Percentiles rank a stretch among this genome's conserved stretches.
These are phyloP conservation scores for Prunus salicina DNA, from an alignment of 306 rosid genomes.

Conservation along the genomic window DNA sequence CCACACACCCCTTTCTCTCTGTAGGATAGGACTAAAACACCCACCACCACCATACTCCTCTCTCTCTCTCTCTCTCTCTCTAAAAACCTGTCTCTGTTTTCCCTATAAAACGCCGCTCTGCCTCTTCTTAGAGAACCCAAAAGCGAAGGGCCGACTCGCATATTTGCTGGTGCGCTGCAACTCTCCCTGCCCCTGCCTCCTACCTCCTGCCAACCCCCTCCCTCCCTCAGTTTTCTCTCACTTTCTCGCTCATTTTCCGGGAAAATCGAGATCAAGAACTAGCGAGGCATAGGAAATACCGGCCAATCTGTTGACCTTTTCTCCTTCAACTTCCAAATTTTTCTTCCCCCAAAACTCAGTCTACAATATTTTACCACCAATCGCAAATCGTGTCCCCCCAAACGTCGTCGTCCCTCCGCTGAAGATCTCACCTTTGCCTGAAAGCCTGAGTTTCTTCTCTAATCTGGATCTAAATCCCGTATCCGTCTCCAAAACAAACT, in stretches of 20 bases:
- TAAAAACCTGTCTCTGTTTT: slow-evolving; percentile 7
- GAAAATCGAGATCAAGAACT: slow-evolving; percentile 6
- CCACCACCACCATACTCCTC: neutral
- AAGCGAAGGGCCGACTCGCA: neutral
- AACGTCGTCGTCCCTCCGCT: slow-evolving; percentile 3
- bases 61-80: neutral
- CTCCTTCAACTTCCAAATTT: neutral
- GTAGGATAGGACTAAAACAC: neutral
- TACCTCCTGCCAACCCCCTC: neutral
- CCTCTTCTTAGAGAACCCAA: slow-evolving; percentile 35
- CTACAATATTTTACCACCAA: neutral
- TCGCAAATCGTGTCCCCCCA: neutral
- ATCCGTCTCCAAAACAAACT: neutral
- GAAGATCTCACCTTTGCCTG: neutral
- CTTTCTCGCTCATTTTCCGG: slow-evolving; percentile 16
- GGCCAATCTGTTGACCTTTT: neutral
- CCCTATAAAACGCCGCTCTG: slow-evolving; percentile 44
- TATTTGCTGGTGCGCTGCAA: neutral
- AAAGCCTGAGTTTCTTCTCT: neutral
- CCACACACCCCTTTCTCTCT: slow-evolving; percentile 12
- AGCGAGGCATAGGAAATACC: neutral
- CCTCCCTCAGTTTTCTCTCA: neutral
- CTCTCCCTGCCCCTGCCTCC: neutral
- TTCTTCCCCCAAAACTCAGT: neutral
- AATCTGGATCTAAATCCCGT: slow-evolving; percentile 7